Conservation (phyloP, 2,329 filamentous ascomycete species). For the Aspergillus felis region DNA sequence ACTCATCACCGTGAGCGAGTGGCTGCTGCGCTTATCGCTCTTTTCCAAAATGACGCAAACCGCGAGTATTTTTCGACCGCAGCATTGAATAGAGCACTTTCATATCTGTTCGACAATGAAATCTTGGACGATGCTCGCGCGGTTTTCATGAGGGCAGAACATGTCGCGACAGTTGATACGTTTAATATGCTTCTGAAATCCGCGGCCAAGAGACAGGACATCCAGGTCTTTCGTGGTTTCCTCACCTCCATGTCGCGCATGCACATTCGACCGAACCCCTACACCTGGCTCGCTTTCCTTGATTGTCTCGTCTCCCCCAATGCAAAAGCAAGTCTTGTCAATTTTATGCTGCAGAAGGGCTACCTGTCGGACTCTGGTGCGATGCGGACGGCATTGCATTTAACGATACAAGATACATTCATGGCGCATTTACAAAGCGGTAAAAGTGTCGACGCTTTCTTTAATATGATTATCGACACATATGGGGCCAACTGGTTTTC, state of each 20-base stretch:
- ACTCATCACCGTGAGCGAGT: slow-evolving; percentile 13
- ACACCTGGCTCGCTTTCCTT: slow-evolving; percentile 43
- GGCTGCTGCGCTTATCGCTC: slow-evolving; percentile 20
- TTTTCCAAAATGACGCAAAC: slow-evolving; percentile 32
- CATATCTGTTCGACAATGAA: slow-evolving; percentile 34
- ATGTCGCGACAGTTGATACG: slow-evolving; percentile 36
- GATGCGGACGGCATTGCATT: slow-evolving; percentile 23
- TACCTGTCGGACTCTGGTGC: slow-evolving; percentile 22
- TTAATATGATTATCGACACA: slow-evolving; percentile 34
- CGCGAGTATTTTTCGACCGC: slow-evolving; percentile 34
- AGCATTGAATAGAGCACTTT: slow-evolving; percentile 40
- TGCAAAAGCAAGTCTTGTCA: slow-evolving; percentile 27
- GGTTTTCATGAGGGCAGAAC: slow-evolving; percentile 34
- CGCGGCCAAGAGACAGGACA: slow-evolving; percentile 36
- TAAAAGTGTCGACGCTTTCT: slow-evolving; percentile 32
- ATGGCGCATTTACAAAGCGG: slow-evolving; percentile 30
- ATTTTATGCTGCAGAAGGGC: slow-evolving; percentile 30
- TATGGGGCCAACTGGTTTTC: slow-evolving; percentile 38
- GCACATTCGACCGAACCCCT: slow-evolving; percentile 36
- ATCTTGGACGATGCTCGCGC: slow-evolving; percentile 26
- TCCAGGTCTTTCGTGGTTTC: slow-evolving; percentile 36
- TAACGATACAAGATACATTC: slow-evolving; percentile 32
- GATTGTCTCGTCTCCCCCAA: slow-evolving; percentile 23
- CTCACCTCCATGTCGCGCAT: slow-evolving; percentile 37
- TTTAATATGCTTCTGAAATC: slow-evolving; percentile 44